A percentile compares a stretch with the other conserved stretches of the same genome.
Evolutionary conservation across 2,329 filamentous ascomycete genomes (phyloP).

Genomic region (Arachnomyces sp.): DNA sequence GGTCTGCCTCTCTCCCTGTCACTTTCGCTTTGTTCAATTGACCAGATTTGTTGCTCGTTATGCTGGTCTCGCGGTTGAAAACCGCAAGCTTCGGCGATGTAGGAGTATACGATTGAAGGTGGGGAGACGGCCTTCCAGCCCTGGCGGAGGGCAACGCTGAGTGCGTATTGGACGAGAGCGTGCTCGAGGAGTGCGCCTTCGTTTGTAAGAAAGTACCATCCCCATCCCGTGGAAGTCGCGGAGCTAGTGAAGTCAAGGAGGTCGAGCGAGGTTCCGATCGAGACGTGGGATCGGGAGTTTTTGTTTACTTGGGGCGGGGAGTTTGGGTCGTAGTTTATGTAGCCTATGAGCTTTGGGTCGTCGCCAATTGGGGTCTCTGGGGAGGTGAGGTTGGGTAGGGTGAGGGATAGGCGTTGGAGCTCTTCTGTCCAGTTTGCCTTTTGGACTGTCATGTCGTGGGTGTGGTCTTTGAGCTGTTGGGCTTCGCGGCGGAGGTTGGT

Average conservation of each 20-base stretch:
- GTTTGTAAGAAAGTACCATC: conserved; percentile 94
- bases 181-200: conserved; percentile 92
- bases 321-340: conserved; percentile 65
- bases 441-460: conserved; percentile 23
- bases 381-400: conserved; percentile 81
- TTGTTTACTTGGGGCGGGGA: conserved; percentile 19
- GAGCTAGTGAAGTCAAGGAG: conserved; percentile 84
- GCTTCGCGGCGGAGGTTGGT: conserved; percentile 28
- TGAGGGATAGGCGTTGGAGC: conserved; percentile 65
- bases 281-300: conserved; percentile 60
- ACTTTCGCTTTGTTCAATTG: conserved; percentile 57
- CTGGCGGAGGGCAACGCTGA: conserved; percentile 60
- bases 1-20: conserved; percentile 57
- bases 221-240: conserved; percentile 81
- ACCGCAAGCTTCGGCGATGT: conserved; percentile 83
- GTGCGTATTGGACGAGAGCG: conserved; percentile 78
- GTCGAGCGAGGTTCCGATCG: conserved; percentile 77
- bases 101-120: conserved; percentile 82
- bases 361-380: conserved; percentile 62
- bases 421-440: conserved; percentile 40
- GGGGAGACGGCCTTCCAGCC: conserved; percentile 78
- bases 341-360: conserved; percentile 57
- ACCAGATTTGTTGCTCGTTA: conserved; percentile 87
- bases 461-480: conserved; percentile 30
- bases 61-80: conserved; percentile 88